phyloP scores from a whole-genome alignment of 257 asterid genomes.

The Penstemon newberryi region DNA sequence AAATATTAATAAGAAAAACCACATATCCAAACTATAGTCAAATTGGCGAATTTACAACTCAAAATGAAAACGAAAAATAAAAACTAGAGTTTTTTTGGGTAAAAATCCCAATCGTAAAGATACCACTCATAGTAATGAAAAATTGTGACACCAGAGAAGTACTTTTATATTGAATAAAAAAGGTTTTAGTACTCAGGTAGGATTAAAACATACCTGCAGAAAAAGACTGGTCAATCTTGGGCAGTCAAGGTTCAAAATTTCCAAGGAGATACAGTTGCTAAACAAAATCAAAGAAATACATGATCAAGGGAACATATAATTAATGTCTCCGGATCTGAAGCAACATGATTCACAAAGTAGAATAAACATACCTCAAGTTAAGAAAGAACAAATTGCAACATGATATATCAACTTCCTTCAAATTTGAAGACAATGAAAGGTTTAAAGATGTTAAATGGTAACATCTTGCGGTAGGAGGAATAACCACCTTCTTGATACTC shows the following conservation, averaged over 20 bases:
- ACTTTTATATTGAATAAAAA: background rate
- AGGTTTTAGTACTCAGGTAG: background rate
- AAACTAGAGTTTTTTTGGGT: background rate
- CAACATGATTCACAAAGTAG: background rate
- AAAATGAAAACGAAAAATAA: background rate
- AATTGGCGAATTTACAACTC: background rate
- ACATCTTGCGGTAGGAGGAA: constrained; percentile 82
- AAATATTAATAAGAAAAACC: too few species aligned
- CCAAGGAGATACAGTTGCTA: constrained; percentile 93
- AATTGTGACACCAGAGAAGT: background rate
- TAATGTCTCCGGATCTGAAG: background rate
- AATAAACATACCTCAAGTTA: constrained; percentile 73
- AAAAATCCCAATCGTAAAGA: background rate
- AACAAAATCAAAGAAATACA: constrained; percentile 23
- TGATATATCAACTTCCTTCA: constrained; percentile 92
- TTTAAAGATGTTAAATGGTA: constrained; percentile 68
- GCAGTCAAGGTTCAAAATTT: constrained; percentile 80
- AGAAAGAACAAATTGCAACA: constrained; percentile 76
- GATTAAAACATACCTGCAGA: constrained; percentile 70
- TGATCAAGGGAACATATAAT: constrained; percentile 15
- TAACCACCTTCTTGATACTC: constrained; percentile 81
- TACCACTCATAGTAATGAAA: background rate
- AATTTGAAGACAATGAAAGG: constrained; percentile 80
- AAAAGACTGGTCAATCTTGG: constrained; percentile 90
- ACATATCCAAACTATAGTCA: background rate